These are phyloP conservation scores for Vinca minor DNA, from an alignment of 257 asterid species.

Conservation along the genomic window DNA sequence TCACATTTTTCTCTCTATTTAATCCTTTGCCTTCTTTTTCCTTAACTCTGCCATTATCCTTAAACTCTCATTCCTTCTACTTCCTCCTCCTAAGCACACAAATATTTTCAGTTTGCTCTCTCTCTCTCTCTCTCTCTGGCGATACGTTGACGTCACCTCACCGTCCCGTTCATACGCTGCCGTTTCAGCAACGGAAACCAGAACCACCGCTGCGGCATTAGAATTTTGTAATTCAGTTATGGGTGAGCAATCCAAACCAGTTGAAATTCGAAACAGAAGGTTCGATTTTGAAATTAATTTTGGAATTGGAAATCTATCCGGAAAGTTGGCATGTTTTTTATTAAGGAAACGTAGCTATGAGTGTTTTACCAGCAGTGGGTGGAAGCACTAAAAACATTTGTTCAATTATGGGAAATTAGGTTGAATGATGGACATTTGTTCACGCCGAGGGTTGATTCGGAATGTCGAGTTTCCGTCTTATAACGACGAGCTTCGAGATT, in stretches of 20 bases:
- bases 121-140: too few species aligned
- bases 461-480: constrained; percentile 48
- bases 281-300: too few species aligned
- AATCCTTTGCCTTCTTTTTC: too few species aligned
- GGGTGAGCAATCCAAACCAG: constrained; percentile 10
- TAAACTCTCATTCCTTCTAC: neutral
- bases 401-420: constrained; percentile 52
- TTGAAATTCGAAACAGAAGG: constrained; percentile 18
- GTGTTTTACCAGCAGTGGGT: constrained; percentile 63
- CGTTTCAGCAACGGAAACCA: neutral
- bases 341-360: constrained; percentile 15
- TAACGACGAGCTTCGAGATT: constrained; percentile 45
- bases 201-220: constrained; percentile 15
- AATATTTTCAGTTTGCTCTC: too few species aligned
- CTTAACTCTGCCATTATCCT: too few species aligned
- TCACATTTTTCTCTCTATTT: neutral
- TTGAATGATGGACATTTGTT: constrained; percentile 25
- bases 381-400: constrained; percentile 49
- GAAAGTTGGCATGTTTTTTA: constrained; percentile 11
- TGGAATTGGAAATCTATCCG: constrained; percentile 34
- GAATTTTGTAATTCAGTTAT: constrained; percentile 48
- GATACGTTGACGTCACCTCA: neutral
- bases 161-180: neutral
- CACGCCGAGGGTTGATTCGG: constrained; percentile 31
- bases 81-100: too few species aligned